Evolutionary conservation across 2,329 filamentous ascomycete species (phyloP).

Genomic region (Ascochyta rabiei): DNA sequence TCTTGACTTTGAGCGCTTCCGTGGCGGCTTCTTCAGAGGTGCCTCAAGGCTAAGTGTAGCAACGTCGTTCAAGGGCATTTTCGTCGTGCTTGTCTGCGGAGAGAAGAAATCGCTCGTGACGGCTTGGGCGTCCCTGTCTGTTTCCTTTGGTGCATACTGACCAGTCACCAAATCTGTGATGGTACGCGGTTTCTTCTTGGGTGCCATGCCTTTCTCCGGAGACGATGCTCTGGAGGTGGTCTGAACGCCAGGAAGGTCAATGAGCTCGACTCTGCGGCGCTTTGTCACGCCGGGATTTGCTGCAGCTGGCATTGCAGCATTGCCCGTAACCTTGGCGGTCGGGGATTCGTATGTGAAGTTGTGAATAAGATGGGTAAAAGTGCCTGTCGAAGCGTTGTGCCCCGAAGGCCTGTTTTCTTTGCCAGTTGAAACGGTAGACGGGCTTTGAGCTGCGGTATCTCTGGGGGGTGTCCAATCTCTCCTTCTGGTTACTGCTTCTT

Average conservation of each 20-base stretch:
- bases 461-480: slow-evolving; percentile 46
- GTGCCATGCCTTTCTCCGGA: slow-evolving; percentile 42
- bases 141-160: slow-evolving; percentile 35
- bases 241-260: slow-evolving; percentile 37
- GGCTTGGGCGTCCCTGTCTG: slow-evolving; percentile 4
- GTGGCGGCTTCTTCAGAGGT: slow-evolving; percentile 22
- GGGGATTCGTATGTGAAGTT: slow-evolving; percentile 36
- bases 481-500: slow-evolving; percentile 39
- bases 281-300: slow-evolving; percentile 27
- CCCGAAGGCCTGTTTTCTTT: slow-evolving; percentile 32
- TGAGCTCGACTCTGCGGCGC: slow-evolving; percentile 39
- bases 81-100: slow-evolving; percentile 23
- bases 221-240: slow-evolving; percentile 29
- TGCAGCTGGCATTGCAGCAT: slow-evolving; percentile 1
- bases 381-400: slow-evolving; percentile 3
- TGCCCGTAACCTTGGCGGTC: slow-evolving; percentile 10
- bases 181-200: slow-evolving; percentile 48
- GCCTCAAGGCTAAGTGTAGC: slow-evolving; percentile 10
- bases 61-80: slow-evolving; percentile 36
- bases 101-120: slow-evolving; percentile 36
- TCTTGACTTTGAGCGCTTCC: slow-evolving; percentile 33
- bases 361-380: slow-evolving; percentile 37
- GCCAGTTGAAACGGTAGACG: slow-evolving; percentile 24
- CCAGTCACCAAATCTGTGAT: slow-evolving; percentile 48
- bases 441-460: slow-evolving; percentile 29